Evolutionary conservation across 805 yeast genomes (phyloP).

Genomic region (Candida qinlingensis): DNA sequence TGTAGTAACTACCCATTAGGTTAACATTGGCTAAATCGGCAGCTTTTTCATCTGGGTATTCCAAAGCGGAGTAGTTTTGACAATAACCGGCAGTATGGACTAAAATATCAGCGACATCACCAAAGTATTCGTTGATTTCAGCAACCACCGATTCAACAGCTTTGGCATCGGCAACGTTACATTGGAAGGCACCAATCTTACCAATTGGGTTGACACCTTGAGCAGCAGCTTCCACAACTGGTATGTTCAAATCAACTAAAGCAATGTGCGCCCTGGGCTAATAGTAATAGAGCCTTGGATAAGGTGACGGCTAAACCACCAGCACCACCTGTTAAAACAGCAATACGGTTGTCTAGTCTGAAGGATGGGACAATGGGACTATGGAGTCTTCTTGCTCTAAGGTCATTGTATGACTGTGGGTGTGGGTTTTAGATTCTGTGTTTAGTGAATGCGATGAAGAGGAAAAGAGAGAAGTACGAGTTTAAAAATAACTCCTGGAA

Average conservation of each 20-base stretch:
- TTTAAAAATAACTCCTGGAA: neutral
- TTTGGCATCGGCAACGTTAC: conserved; percentile 64
- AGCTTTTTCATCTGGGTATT: conserved; percentile 67
- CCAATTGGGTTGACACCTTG: conserved; percentile 29
- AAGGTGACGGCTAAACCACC: conserved; percentile 70
- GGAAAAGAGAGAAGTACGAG: neutral
- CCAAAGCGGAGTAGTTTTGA: conserved; percentile 73
- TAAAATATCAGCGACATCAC: conserved; percentile 55
- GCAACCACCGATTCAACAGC: conserved; percentile 51
- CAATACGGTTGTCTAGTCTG: conserved; percentile 65
- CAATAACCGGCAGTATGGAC: conserved; percentile 84
- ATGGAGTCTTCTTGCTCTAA: conserved; percentile 17
- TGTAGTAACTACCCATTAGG: conserved; percentile 68
- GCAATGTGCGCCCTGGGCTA: conserved; percentile 79
- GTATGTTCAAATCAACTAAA: conserved; percentile 60
- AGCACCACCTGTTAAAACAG: conserved; percentile 75
- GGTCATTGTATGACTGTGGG: conserved; percentile 11
- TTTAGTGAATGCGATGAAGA: neutral
- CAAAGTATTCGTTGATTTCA: conserved; percentile 52
- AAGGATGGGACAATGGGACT: conserved; percentile 44
- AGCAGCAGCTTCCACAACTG: conserved; percentile 53
- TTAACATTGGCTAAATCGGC: conserved; percentile 66
- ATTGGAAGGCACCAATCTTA: conserved; percentile 56
- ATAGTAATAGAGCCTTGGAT: conserved; percentile 55
- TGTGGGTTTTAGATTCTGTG: neutral